Conservation (phyloP, 2,329 filamentous ascomycete species). For the Penicillium sp. region DNA sequence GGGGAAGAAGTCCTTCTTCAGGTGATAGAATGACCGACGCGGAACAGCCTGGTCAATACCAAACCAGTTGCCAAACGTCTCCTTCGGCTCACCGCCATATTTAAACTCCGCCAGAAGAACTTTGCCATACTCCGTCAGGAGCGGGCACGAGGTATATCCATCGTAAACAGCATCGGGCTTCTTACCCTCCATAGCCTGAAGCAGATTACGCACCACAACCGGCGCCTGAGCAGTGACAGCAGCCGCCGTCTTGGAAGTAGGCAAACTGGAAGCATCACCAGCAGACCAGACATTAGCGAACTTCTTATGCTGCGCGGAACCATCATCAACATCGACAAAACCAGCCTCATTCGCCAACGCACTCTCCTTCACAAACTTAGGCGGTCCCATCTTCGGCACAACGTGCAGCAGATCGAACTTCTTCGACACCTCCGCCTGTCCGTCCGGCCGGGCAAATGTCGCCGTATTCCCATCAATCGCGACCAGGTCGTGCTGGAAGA, state of each 20-base stretch:
- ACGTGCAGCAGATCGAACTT: constrained; percentile 62
- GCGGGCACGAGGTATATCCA: constrained; percentile 61
- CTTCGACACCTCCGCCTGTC: constrained; percentile 50
- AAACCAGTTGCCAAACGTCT: constrained; percentile 61
- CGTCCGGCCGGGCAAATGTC: constrained; percentile 52
- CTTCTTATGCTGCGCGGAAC: constrained; percentile 58
- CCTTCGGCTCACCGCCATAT: constrained; percentile 65
- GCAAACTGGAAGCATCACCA: constrained; percentile 63
- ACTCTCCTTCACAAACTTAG: constrained; percentile 59
- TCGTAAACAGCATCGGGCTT: constrained; percentile 53
- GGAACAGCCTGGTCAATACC: constrained; percentile 63
- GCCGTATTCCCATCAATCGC: constrained; percentile 59
- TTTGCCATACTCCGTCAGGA: constrained; percentile 63
- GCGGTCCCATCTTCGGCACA: constrained; percentile 63
- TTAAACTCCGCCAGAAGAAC: constrained; percentile 69
- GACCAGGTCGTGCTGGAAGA: constrained; percentile 63
- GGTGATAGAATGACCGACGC: constrained; percentile 61
- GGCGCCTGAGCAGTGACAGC: constrained; percentile 59
- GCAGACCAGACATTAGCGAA: constrained; percentile 63
- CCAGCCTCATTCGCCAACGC: constrained; percentile 59
- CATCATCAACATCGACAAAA: constrained; percentile 62
- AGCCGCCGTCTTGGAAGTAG: constrained; percentile 62
- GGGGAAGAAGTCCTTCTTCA: constrained; percentile 71
- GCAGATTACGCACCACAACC: constrained; percentile 55
- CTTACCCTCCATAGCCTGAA: constrained; percentile 52